These are phyloP conservation scores for Paecilomyces fulvus DNA, from an alignment of 2,329 filamentous ascomycete genomes.

Conservation along the genomic window DNA sequence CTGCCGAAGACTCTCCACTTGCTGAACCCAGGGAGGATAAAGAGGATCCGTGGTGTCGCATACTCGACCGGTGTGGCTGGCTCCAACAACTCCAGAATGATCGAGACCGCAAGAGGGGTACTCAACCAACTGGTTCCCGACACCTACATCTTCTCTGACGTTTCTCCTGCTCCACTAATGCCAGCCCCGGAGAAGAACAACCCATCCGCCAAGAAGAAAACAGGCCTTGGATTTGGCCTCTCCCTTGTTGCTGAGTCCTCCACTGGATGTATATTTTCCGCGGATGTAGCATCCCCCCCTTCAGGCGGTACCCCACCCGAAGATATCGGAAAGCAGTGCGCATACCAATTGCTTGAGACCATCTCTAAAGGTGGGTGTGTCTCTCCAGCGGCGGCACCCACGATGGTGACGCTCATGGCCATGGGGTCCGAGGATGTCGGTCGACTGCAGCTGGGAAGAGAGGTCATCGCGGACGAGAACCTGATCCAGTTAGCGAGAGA, in stretches of 20 bases:
- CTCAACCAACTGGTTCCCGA: slow-evolving; percentile 80
- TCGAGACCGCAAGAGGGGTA: slow-evolving; percentile 77
- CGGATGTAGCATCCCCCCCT: slow-evolving; percentile 67
- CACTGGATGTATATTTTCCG: slow-evolving; percentile 76
- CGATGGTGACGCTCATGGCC: slow-evolving; percentile 81
- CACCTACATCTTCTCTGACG: slow-evolving; percentile 75
- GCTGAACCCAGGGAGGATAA: slow-evolving; percentile 73
- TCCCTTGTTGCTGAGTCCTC: slow-evolving; percentile 89
- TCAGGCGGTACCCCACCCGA: slow-evolving; percentile 78
- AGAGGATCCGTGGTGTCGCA: slow-evolving; percentile 82
- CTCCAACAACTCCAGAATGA: slow-evolving; percentile 91
- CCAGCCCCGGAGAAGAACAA: slow-evolving; percentile 63
- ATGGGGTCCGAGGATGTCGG: slow-evolving; percentile 98
- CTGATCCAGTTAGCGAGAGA: slow-evolving; percentile 75
- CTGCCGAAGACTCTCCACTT: slow-evolving; percentile 91
- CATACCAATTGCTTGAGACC: slow-evolving; percentile 78
- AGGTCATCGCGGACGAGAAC: slow-evolving; percentile 73
- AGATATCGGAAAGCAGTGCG: slow-evolving; percentile 80
- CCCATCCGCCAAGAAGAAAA: slow-evolving; percentile 46
- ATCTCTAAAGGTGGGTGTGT: slow-evolving; percentile 78
- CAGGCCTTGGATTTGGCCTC: slow-evolving; percentile 85
- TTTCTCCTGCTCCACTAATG: slow-evolving; percentile 51
- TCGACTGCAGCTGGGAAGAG: slow-evolving; percentile 68
- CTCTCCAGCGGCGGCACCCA: slow-evolving; percentile 60
- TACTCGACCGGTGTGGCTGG: slow-evolving; percentile 88